Base-by-base conservation (phyloP, 306 rosid species). In the Gastrolobium villosum region DNA sequence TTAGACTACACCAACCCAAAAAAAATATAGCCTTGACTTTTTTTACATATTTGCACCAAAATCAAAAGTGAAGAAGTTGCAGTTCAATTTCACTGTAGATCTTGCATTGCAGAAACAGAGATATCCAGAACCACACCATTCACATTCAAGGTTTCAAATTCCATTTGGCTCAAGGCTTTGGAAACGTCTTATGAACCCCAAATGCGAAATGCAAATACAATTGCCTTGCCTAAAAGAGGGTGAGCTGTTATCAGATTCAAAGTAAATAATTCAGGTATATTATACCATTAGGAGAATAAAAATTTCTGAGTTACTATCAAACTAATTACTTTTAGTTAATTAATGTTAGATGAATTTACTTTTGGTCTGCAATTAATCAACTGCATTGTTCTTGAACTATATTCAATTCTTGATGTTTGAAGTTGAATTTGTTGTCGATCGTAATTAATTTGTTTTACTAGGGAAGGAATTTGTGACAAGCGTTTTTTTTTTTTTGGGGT, bases 221-320 rank as follows among this genome's bases (percentile, higher is more conserved):
- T 90, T 28, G 85, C 83, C 8, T 90, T 90, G 37, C 89, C 89
- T 0, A 43, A 14, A 0, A 91, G 89, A 26, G 92, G 92, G 1
- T 90, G 92, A 92, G 90, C 82, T 3, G 82, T 44, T 3, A 68
- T 78, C 9, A 59, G 87, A 88, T 84, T 90, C 82, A 87, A 64
- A 87, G 88, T 87, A 31, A 9, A 65, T 30, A 79, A 70, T 48
- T 57, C 84, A 39, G 74, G 74, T 5, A 11, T 2, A 10, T 53
- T 26, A 68, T 57, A 59, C 30, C 59, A 11, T 13, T 40, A 40
- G 5, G 44, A 3, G 5, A 20, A 1, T 20, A 0, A 20, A 20
- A 20, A 20, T 20, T 20, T 20, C 26, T 0, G 26, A 20, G 26
- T 20, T 20, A 20, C 26, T 20, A 20, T 20, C 26, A 4, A 40